A percentile compares a stretch with the other conserved stretches of the same genome.
phyloP scores from a whole-genome alignment of 306 rosid species.

The Cyamopsis tetragonoloba region DNA sequence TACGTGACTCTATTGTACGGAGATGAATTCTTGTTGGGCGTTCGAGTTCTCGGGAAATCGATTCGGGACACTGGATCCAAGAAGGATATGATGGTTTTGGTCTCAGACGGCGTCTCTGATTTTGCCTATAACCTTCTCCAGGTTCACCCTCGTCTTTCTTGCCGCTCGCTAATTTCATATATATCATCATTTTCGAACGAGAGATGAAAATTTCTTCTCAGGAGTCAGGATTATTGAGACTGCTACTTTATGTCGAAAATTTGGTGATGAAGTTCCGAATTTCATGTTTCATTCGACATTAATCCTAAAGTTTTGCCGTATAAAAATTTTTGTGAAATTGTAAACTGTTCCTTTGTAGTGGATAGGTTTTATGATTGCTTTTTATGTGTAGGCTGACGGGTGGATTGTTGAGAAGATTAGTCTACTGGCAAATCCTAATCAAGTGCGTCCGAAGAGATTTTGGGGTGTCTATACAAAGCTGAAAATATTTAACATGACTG shows the following conservation, averaged over 20 bases:
- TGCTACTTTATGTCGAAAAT: not conserved
- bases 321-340: not conserved
- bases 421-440: conserved; percentile 89
- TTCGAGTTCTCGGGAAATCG: conserved; percentile 88
- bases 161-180: not conserved
- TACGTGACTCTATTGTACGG: conserved; percentile 82
- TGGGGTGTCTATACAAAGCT: conserved; percentile 99
- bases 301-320: not conserved
- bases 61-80: conserved; percentile 68
- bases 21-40: conserved; percentile 84
- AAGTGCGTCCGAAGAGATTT: conserved; percentile 84
- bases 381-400: conserved; percentile 78
- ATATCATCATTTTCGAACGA: not conserved
- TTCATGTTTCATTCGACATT: not conserved
- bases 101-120: conserved; percentile 86
- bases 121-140: conserved; percentile 57
- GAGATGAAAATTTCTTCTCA: not conserved
- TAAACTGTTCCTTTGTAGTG: not conserved
- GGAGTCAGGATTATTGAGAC: not conserved
- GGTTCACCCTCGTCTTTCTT: conserved; percentile 33
- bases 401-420: conserved; percentile 94
- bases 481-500: conserved; percentile 90
- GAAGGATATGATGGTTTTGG: conserved; percentile 80
- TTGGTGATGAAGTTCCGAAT: not conserved
- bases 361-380: conserved; percentile 3